phyloP scores from a whole-genome alignment of 345 rosid species.

The Carallia pectinifolia region DNA sequence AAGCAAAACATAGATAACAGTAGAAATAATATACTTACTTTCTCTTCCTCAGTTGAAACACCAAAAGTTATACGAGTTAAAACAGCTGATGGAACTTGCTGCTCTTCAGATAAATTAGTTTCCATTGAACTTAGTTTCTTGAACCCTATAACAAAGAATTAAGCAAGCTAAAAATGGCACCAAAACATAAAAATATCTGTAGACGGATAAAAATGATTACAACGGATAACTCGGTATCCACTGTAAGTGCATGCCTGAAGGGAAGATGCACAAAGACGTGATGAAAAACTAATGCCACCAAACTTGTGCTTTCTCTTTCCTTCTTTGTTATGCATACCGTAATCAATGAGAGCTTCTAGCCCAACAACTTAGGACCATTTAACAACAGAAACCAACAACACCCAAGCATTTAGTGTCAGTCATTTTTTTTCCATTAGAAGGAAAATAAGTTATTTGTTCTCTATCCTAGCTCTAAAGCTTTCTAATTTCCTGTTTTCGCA shows the following conservation, averaged over 20 bases:
- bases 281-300: neutral
- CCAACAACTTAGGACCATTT: no score
- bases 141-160: constrained; percentile 8
- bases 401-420: no score
- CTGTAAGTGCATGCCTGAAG: neutral
- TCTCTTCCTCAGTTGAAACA: constrained; percentile 44
- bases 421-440: no score
- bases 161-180: constrained; percentile 18
- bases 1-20: neutral
- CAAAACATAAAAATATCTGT: neutral
- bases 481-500: no score
- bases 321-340: no score
- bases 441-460: no score
- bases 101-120: constrained; percentile 31
- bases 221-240: neutral
- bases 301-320: no score
- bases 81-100: constrained; percentile 41
- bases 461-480: no score
- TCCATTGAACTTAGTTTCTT: constrained; percentile 32
- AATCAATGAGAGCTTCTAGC: no score
- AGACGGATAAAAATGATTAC: neutral
- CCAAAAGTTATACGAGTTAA: constrained; percentile 39
- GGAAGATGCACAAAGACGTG: neutral
- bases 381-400: no score
- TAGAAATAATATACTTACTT: constrained; percentile 25